Evolutionary conservation across 2,329 filamentous ascomycete species (phyloP), one percentile per base, ranked within the genome.

Genomic region (Aspergillus pseudotamarii): DNA sequence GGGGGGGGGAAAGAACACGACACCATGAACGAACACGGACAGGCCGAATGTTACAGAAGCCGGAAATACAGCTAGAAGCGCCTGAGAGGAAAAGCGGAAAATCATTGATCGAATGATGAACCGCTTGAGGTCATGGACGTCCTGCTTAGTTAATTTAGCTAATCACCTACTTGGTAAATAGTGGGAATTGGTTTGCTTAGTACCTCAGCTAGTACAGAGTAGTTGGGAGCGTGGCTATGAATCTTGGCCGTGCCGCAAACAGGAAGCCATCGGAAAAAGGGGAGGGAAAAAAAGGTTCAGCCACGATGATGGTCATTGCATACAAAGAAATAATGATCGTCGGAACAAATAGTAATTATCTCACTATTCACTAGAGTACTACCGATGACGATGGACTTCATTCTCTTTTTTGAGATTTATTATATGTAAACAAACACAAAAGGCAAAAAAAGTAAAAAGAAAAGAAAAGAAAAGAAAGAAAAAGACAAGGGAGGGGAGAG

Each of bases 21-120:
- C 60, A 38, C 54, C 61, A 65, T 65, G 45, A 62, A 66, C 63
- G 66, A 62, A 68, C 59, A 58, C 65, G 60, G 68, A 67, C 58
- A 59, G 36, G 50, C 19, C 21, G 48, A 51, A 32, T 51, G 48
- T 51, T 51, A 51, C 48, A 51, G 48, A 21, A 51, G 28, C 48
- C 48, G 28, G 28, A 51, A 23, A 59, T 56, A 57, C 60, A 54
- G 56, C 55, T 46, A 62, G 60, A 58, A 55, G 48, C 60, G 36
- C 60, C 55, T 56, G 58, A 62, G 60, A 59, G 59, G 46, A 26
- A 36, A 55, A 36, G 26, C 36, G 6, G 53, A 59, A 32, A 12
- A 41, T 41, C 16, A n/a, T 41, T 14, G 16, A 41, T 41, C 38
- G 19, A 41, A 30, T 57, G 45, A 48, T 48, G 45, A 26, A 28